Conservation (phyloP, 441 rosid species). For the Euphorbia schlechtendalii region DNA sequence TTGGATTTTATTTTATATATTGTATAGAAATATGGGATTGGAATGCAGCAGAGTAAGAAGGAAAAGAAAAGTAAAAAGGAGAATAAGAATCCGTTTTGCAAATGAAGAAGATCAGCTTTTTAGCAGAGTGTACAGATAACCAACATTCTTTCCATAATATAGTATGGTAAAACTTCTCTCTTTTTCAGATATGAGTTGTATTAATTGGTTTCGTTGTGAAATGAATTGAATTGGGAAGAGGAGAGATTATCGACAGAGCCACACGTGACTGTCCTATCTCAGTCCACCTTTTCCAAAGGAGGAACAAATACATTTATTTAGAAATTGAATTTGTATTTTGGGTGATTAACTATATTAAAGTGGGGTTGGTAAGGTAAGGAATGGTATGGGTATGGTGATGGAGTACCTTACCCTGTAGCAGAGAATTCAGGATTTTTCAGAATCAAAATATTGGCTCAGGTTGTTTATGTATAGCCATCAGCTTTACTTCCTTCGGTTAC, state of each 20-base stretch:
- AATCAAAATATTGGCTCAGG: background rate
- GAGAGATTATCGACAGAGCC: background rate
- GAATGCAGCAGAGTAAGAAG: conserved; percentile 11
- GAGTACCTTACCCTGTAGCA: no score
- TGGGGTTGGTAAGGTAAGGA: no score
- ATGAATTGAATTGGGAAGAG: no score
- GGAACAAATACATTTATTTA: background rate
- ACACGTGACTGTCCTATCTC: conserved; percentile 25
- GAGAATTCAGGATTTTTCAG: no score
- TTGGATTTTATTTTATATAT: background rate
- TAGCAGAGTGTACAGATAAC: conserved; percentile 8
- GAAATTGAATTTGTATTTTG: no score
- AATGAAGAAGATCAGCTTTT: conserved; percentile 17
- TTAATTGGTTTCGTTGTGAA: no score
- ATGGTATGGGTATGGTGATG: no score
- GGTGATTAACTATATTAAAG: no score
- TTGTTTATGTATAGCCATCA: background rate
- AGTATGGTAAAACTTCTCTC: no score
- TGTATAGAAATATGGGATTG: background rate
- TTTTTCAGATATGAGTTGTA: no score
- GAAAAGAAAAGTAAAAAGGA: conserved; percentile 3
- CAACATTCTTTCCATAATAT: conserved; percentile 21
- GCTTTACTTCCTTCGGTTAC: background rate
- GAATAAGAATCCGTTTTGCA: conserved; percentile 27
- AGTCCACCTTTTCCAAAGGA: conserved; percentile 3